Percentiles rank a stretch among this genome's conserved stretches.
Conservation (phyloP, 164 flowering plant genomes). For the Umbellularia californica region DNA sequence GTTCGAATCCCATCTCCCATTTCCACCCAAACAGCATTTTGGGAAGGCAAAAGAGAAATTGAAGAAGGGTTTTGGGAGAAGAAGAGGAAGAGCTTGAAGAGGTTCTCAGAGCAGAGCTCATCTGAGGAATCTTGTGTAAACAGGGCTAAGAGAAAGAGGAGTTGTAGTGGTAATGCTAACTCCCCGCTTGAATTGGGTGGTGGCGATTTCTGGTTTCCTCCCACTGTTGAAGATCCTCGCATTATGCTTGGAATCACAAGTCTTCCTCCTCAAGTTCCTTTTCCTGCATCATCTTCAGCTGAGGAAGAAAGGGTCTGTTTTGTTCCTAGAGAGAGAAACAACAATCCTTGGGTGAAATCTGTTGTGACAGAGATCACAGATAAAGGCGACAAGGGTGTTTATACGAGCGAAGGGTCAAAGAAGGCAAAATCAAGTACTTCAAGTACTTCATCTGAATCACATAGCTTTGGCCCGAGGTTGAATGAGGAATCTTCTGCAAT, state of each 20-base stretch:
- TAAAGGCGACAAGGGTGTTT: slow-evolving; percentile 50
- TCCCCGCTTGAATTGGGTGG: slow-evolving; percentile 32
- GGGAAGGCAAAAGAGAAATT: slow-evolving; percentile 40
- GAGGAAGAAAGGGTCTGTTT: slow-evolving; percentile 53
- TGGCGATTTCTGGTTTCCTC: slow-evolving; percentile 60
- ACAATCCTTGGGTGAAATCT: slow-evolving; percentile 59
- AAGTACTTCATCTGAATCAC: slow-evolving; percentile 64
- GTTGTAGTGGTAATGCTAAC: slow-evolving; percentile 19
- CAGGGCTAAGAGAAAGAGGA: slow-evolving; percentile 64
- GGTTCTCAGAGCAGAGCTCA: slow-evolving; percentile 54
- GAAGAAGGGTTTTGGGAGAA: slow-evolving; percentile 61
- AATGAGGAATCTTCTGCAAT: slow-evolving; percentile 33
- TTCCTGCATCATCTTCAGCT: slow-evolving; percentile 43
- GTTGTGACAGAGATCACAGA: slow-evolving; percentile 54
- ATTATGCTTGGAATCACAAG: slow-evolving; percentile 27
- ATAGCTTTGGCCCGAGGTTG: slow-evolving; percentile 34
- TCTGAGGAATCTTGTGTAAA: slow-evolving; percentile 39
- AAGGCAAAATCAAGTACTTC: slow-evolving; percentile 49
- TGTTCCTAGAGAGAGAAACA: slow-evolving; percentile 42
- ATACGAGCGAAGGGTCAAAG: slow-evolving; percentile 31
- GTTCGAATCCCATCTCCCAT: slow-evolving; percentile 54
- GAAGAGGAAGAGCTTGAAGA: slow-evolving; percentile 58
- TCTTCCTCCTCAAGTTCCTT: slow-evolving; percentile 38
- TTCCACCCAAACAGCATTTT: slow-evolving; percentile 24
- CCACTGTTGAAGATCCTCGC: slow-evolving; percentile 32